A percentile compares a stretch with the other conserved stretches of the same genome.
These are phyloP conservation scores for Melocanna baccifera DNA, from an alignment of 176 grass and related monocot genomes.

Conservation along the genomic window DNA sequence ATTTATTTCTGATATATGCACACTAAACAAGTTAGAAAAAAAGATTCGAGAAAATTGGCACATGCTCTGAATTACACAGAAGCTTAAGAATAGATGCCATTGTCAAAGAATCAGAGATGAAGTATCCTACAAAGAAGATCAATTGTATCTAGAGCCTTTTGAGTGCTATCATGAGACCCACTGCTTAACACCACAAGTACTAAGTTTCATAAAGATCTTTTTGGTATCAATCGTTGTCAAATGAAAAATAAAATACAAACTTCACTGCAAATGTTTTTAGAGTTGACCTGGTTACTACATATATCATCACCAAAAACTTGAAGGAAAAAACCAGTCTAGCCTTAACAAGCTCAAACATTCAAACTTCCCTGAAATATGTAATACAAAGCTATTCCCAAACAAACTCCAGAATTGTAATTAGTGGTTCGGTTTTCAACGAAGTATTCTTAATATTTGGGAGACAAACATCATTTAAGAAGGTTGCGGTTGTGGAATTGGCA, in stretches of 20 bases:
- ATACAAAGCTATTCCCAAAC: background rate
- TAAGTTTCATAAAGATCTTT: slow-evolving; percentile 36
- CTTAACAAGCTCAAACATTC: background rate
- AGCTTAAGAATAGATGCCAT: slow-evolving; percentile 37
- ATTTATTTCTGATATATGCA: too few species aligned
- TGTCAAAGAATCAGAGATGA: slow-evolving; percentile 26
- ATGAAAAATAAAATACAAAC: background rate
- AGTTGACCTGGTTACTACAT: background rate
- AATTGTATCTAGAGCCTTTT: slow-evolving; percentile 34
- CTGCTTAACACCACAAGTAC: slow-evolving; percentile 26
- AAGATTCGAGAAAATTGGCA: too few species aligned
- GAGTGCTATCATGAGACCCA: slow-evolving; percentile 40
- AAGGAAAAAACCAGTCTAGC: background rate
- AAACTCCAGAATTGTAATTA: slow-evolving; percentile 11
- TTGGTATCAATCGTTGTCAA: slow-evolving; percentile 31
- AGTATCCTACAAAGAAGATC: slow-evolving; percentile 41
- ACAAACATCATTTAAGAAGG: too few species aligned
- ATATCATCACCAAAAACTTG: slow-evolving; percentile 27
- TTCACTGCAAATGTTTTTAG: background rate
- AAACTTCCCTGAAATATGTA: background rate
- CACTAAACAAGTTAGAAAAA: too few species aligned
- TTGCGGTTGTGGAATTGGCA: too few species aligned
- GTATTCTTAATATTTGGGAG: background rate
- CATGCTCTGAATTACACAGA: slow-evolving; percentile 20
- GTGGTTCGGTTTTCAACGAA: background rate